These are phyloP conservation scores for Alternaria viburni DNA, from an alignment of 2,329 filamentous ascomycete genomes.

Conservation along the genomic window DNA sequence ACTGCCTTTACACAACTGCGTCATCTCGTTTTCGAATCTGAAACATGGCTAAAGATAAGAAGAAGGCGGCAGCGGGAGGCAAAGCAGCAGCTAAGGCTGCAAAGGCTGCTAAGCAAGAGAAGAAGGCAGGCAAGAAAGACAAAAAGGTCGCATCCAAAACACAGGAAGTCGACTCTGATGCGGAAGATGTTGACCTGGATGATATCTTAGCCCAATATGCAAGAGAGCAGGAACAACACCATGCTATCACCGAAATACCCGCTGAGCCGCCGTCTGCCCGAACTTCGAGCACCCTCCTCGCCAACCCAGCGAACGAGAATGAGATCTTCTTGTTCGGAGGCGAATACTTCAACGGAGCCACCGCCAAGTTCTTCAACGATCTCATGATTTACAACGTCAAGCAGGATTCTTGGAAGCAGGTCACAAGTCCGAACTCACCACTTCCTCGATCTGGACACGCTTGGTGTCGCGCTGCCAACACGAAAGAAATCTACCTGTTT, in stretches of 20 bases:
- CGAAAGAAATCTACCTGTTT: slow-evolving; percentile 86
- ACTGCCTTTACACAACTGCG: not conserved
- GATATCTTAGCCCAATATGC: slow-evolving; percentile 92
- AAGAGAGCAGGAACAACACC: slow-evolving; percentile 87
- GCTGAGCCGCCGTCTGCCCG: slow-evolving; percentile 77
- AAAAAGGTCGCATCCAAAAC: slow-evolving; percentile 78
- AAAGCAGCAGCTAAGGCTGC: slow-evolving; percentile 60
- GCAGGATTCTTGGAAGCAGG: slow-evolving; percentile 86
- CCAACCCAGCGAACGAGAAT: slow-evolving; percentile 83
- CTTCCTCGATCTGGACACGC: slow-evolving; percentile 91
- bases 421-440: slow-evolving; percentile 90
- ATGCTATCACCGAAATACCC: slow-evolving; percentile 86
- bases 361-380: slow-evolving; percentile 75
- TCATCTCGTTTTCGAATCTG: not conserved
- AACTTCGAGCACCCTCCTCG: slow-evolving; percentile 80
- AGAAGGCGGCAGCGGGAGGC: slow-evolving; percentile 54
- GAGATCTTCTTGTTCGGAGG: slow-evolving; percentile 92
- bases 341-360: slow-evolving; percentile 91
- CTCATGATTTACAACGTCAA: slow-evolving; percentile 75
- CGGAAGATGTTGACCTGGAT: slow-evolving; percentile 91
- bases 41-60: slow-evolving; percentile 61
- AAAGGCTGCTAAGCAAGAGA: slow-evolving; percentile 76
- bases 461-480: slow-evolving; percentile 88
- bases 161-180: slow-evolving; percentile 82
- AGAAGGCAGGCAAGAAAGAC: slow-evolving; percentile 75